Conservation (phyloP, 768 basidiomycete genomes). For the Tricholoma flavovirens region DNA sequence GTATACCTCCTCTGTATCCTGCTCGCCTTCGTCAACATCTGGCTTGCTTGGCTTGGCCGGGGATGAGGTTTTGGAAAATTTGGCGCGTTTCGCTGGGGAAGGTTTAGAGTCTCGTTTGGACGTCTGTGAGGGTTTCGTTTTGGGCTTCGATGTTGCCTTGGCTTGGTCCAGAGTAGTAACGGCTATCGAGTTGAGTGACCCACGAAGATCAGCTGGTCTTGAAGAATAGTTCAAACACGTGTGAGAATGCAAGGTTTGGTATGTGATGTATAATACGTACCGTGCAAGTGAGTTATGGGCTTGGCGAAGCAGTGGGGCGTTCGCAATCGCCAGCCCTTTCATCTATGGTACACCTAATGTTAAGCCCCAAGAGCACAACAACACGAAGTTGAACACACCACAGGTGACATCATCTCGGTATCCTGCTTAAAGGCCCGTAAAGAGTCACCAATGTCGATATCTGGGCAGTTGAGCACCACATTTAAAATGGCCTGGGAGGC, state of each 20-base stretch:
- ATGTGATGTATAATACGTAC: slow-evolving; percentile 26
- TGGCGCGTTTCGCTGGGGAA: slow-evolving; percentile 33
- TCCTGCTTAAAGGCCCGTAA: slow-evolving; percentile 41
- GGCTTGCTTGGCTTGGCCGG: slow-evolving; percentile 16
- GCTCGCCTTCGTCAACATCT: slow-evolving; percentile 14
- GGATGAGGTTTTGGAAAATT: slow-evolving; percentile 14
- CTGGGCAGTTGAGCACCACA: slow-evolving; percentile 50
- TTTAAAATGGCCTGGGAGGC: slow-evolving; percentile 59
- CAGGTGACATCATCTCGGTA: slow-evolving; percentile 50
- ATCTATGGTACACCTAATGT: slow-evolving; percentile 33
- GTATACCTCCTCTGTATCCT: slow-evolving; percentile 42
- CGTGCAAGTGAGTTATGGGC: slow-evolving; percentile 57
- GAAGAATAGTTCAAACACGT: slow-evolving; percentile 1
- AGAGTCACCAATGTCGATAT: slow-evolving; percentile 41
- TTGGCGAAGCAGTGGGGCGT: slow-evolving; percentile 45
- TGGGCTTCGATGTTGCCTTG: slow-evolving; percentile 29
- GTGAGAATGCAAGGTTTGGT: neutral
- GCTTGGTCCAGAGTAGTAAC: slow-evolving; percentile 37
- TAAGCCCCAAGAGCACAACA: neutral
- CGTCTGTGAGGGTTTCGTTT: slow-evolving; percentile 7
- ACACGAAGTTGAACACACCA: slow-evolving; percentile 33
- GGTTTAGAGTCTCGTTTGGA: slow-evolving; percentile 23
- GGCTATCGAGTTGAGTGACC: slow-evolving; percentile 41
- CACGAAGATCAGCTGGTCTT: slow-evolving; percentile 56
- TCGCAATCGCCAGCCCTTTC: slow-evolving; percentile 58